Base-by-base conservation (phyloP, 768 basidiomycete species). In the Mycena latifolia region DNA sequence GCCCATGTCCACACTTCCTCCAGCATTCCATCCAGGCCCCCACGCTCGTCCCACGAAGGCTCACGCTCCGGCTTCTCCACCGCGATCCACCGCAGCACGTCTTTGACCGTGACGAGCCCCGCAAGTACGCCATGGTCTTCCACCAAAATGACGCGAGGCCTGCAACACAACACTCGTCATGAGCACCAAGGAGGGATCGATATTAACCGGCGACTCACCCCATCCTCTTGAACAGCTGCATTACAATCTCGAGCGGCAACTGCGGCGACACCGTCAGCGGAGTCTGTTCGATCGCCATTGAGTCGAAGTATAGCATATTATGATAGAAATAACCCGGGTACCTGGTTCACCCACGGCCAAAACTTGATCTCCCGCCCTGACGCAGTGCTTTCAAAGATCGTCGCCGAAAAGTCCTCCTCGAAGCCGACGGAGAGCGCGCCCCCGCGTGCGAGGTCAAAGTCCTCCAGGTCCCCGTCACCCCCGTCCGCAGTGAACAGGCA, bases 171-270 rank as follows among this genome's bases (percentile, higher is more conserved):
- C 29, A 24, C 17, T 50, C 31, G 28, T 60, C 48, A 58, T 20
- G 17, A 50, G 1, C 24, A 18, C 54, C 46, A 47, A 69, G 53
- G 29, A 53, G 14, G 22, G 31, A 61, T 37, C 41, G 48, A 28
- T 39, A 25, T 20, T 18, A n/a, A n/a, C n/a, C 1, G 6, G 17
- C 18, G 24, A 84, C 94, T 71, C 73, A 98, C 98, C 98, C 98
- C 92, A 99, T 94, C 50, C 95, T 87, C 75, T 97, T 94, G 84
- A 99, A 99, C 28, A 99, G 80, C 74, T 99, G 95, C 92, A 98
- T 95, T 10, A 96, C 95, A 59, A 98, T 95, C 77, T 99, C 98
- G 46, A 99, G 82, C 0, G 96, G 95, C 43, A 98, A 85, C 68
- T 94, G 93, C 1, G 95, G 92, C 8, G 95, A 92, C 14, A 98